These are phyloP conservation scores for Tuber microsphaerosporum DNA, from an alignment of 495 filamentous ascomycete species.

Conservation along the genomic window DNA sequence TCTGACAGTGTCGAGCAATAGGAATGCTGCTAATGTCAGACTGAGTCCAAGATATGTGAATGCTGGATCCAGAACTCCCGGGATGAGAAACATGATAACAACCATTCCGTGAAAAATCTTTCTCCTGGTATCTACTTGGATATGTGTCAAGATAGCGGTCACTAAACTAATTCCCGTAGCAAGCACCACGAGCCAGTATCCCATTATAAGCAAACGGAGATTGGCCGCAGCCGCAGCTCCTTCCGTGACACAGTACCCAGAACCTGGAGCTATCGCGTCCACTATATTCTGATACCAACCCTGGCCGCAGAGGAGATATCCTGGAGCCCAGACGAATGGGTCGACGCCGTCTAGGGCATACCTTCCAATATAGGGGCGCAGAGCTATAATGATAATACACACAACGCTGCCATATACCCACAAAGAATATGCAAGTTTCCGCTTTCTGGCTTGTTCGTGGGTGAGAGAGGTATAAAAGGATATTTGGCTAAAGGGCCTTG, in stretches of 20 bases:
- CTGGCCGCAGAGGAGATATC: constrained; percentile 80
- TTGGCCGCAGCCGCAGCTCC: constrained; percentile 50
- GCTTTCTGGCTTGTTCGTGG: constrained; percentile 60
- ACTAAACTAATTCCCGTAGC: constrained; percentile 64
- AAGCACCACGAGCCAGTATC: constrained; percentile 65
- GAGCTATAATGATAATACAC: constrained; percentile 58
- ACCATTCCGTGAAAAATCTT: constrained; percentile 99
- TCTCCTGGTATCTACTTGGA: constrained; percentile 89
- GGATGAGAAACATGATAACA: constrained; percentile 86
- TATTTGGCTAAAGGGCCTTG: constrained; percentile 14
- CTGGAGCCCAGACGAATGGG: constrained; percentile 84
- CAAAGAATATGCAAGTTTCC: constrained; percentile 76
- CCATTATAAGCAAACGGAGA: constrained; percentile 67
- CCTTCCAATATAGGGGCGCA: constrained; percentile 60
- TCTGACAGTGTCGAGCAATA: constrained; percentile 79
- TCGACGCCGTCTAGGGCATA: constrained; percentile 65
- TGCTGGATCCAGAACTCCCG: constrained; percentile 73
- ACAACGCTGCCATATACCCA: constrained; percentile 66
- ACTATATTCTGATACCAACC: constrained; percentile 45
- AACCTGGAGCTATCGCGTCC: constrained; percentile 32
- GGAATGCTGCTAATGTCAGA: constrained; percentile 69
- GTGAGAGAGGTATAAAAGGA: constrained; percentile 58
- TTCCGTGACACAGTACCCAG: constrained; percentile 35
- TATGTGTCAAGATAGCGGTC: constrained; percentile 59
- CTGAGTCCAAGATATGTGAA: constrained; percentile 71